Evolutionary conservation across 495 filamentous ascomycete species (phyloP), one percentile per base, ranked within the genome.

Genomic region (Aspergillus incahuasiensis): DNA sequence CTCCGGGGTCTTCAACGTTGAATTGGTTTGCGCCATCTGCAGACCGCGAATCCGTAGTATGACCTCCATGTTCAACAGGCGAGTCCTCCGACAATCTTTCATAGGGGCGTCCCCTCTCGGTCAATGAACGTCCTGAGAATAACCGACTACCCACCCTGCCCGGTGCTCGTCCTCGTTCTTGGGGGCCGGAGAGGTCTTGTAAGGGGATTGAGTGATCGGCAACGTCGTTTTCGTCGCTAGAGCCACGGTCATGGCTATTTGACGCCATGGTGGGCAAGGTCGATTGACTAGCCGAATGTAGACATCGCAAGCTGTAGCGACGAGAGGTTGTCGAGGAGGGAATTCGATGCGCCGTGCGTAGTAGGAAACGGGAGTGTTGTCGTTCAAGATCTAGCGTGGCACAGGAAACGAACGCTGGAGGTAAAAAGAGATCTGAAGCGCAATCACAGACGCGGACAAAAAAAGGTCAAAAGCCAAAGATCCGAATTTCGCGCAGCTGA

Each of bases 161-260:
- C 38, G 57, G 49, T 48, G 63, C 60, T 51, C 62, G 61, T 60
- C 66, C 61, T 46, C 64, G 62, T 22, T 73, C 81, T 43, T 82
- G 78, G 32, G 80, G 73, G 51, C 82, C 79, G 28, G 84, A 83
- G 46, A 96, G 84, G 68, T 95, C 86, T 68, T 87, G 87, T 46
- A 97, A 76, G 45, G 92, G 90, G 70, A 96, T 95, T 40, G 86
- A 87, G 56, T 90, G 86, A 47, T 80, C 72, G 30, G 81, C 68
- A 38, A 79, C 59, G 55, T 75, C 63, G 25, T 70, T 64, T 49
- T 75, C 72, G 58, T 76, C 62, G 56, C 68, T 65, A 58, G 78
- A 69, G 58, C 74, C 70, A 64, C 77, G 69, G 59, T 72, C 74
- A 32, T 74, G 73, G 64, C 74, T 77, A 70, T 79, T 74, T 48